These are phyloP conservation scores for Fusarium sp. DNA, from an alignment of 2,329 filamentous ascomycete genomes.

Conservation along the genomic window DNA sequence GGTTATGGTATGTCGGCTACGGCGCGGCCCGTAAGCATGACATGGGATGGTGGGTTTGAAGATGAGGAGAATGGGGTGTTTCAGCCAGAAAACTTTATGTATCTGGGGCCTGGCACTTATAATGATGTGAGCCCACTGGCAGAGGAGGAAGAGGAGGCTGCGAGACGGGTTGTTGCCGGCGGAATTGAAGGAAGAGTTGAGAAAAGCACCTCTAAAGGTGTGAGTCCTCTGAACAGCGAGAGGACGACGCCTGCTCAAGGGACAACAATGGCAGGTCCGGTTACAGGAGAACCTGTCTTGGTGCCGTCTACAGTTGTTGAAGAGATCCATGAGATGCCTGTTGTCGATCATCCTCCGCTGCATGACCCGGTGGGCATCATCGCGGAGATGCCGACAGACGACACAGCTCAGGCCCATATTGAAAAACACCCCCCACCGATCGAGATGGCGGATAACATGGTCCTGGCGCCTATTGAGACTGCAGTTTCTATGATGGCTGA, in stretches of 20 bases:
- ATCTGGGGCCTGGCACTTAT: conserved; percentile 59
- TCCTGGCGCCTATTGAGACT: conserved; percentile 52
- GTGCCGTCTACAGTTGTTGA: conserved; percentile 38
- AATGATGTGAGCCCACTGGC: conserved; percentile 57
- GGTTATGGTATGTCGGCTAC: conserved; percentile 48
- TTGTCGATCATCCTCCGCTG: conserved; percentile 35
- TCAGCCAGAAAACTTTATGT: conserved; percentile 64
- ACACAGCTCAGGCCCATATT: conserved; percentile 53
- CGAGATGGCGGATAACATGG: conserved; percentile 55
- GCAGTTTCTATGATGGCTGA: conserved; percentile 49
- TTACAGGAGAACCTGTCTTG: conserved; percentile 19
- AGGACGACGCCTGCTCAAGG: conserved; percentile 46
- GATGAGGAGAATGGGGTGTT: conserved; percentile 53
- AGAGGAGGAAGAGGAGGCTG: conserved; percentile 53
- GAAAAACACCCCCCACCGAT: conserved; percentile 58
- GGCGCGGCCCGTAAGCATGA: conserved; percentile 46
- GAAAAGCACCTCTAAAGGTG: conserved; percentile 34
- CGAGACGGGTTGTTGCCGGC: conserved; percentile 43
- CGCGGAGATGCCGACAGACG: conserved; percentile 59
- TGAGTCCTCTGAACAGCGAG: conserved; percentile 46
- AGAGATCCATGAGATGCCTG: conserved; percentile 48
- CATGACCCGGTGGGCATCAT: conserved; percentile 57
- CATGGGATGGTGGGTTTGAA: conserved; percentile 48
- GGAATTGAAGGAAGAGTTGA: conserved; percentile 35
- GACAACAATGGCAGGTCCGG: conserved; percentile 9